phyloP scores from a whole-genome alignment of 352 stramenopile species.

The Pilasporangium apinafurcum region DNA sequence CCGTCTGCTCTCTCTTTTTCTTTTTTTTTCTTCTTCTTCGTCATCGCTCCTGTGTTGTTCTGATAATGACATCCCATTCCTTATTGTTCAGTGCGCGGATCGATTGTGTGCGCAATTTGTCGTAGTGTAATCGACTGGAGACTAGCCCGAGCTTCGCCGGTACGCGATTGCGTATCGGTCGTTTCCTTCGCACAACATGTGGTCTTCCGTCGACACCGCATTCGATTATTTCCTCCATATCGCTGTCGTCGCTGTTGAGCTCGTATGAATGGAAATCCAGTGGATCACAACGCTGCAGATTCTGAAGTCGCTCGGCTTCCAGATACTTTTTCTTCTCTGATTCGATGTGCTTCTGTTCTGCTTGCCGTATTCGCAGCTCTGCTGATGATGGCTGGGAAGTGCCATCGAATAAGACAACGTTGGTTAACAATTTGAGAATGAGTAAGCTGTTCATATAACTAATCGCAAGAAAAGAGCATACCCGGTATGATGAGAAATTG shows the following conservation, averaged over 20 bases:
- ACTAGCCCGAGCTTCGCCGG: conserved; percentile 43
- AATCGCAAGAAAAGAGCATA: conserved; percentile 4
- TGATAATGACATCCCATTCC: conserved; percentile 53
- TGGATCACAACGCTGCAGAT: conserved; percentile 32
- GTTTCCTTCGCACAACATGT: conserved; percentile 21
- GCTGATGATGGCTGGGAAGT: conserved; percentile 17
- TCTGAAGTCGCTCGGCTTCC: conserved; percentile 10
- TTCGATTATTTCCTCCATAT: conserved; percentile 38
- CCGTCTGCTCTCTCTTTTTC: too few species aligned
- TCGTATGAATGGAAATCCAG: conserved; percentile 38
- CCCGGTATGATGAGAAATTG: conserved; percentile 35
- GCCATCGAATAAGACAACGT: not conserved
- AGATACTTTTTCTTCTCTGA: conserved; percentile 15
- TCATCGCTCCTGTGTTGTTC: not conserved
- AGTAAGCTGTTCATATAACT: too few species aligned
- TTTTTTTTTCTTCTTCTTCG: too few species aligned
- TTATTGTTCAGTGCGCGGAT: conserved; percentile 43
- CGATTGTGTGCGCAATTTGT: conserved; percentile 40
- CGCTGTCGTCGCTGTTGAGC: conserved; percentile 50
- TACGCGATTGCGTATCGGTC: conserved; percentile 13
- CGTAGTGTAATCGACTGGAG: conserved; percentile 55
- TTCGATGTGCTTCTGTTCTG: conserved; percentile 8
- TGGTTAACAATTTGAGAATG: not conserved
- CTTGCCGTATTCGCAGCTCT: conserved; percentile 14
- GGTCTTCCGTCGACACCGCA: conserved; percentile 27